Evolutionary conservation across 1,139 yeast genomes (phyloP), one percentile per base, ranked within the genome.

Genomic region (Hemisphaericaspora subhashii): DNA sequence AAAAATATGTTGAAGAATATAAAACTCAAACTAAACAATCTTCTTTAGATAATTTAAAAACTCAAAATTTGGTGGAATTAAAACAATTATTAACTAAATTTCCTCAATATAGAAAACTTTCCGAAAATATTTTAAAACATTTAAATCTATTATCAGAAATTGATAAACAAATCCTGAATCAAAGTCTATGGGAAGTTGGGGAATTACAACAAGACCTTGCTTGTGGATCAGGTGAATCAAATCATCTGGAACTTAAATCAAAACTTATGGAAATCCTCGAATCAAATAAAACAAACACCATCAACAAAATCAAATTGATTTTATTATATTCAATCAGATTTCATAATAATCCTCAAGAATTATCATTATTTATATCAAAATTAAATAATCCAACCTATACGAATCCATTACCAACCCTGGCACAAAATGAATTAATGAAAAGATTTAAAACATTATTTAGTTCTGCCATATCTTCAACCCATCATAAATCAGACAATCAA

Each of bases 61-160:
- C 77, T 28, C 85, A 81, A 48, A 82, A 92, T 38, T 79, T 92
- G 38, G 79, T 85, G 7, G 98, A 94, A 53, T 84, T 92, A 77
- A 94, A 90, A 59, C 80, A 82, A 50, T 86, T 90, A 54, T 81
- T 92, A 42, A 95, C 92, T 45, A 88, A 87, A 50, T 89, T 86
- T 53, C 99, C 98, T 1, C 98, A 92, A 57, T 90, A 86, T 57
- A 83, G 89, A 47, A 86, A 86, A 55, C 71, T 90, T 34, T 85
- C 95, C 10, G 82, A 89, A 30, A 92, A 89, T 55, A 89, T 94
- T n/a, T 78, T 95, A 31, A 92, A 92, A 55, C 98, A 94, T 61
- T 88, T 94, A 72, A 81, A 95, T 15, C 72, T 92, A 25, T 89
- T 92, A 6, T 79, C 92, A 27, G 98, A 90, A 54, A 73, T 92